Base-by-base conservation (phyloP, 768 basidiomycete genomes). In the Pleurotus salmoneostramineus region DNA sequence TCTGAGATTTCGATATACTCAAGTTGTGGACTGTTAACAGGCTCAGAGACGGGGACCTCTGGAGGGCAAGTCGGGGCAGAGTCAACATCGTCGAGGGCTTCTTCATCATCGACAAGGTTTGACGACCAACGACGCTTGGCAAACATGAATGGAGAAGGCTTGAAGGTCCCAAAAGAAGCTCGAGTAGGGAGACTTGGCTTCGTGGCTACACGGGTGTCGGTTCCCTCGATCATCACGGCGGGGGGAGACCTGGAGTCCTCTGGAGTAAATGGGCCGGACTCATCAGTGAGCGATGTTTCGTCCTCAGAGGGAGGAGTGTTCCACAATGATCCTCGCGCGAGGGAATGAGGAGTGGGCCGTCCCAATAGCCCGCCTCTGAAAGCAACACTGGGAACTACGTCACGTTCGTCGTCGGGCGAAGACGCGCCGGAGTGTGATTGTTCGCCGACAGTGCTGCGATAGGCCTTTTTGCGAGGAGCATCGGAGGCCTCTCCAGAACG, bases 131-230 rank as follows among this genome's bases (percentile, higher is more conserved):
- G 80, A 55, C 82, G 80, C 63, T 78, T 80, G 6, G 85, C 84
- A 66, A 83, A 85, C 62, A 78, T 77, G 68, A 80, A 77, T n/a
- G 85, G 85, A 37, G 83, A 82, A 12, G 86, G 86, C 51, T 83
- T 83, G 67, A 77, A 81, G 21, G 78, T 80, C 63, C 72, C 75
- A 50, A 76, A 72, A 34, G 67, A 70, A 31, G 72, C 60, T 7
- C 63, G 56, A 3, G 68, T 61, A 4, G 69, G 48, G 15, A 62
- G 58, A 21, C 66, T 44, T 8, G 63, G 43, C 42, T 61, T 58
- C 6, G 62, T 35, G 17, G 64, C 60, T 40, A 61, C 56, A 33
- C 43, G 33, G 15, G 35, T 33, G 46, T 48, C 46, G 44, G 63
- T 51, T 36, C 59, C 61, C 7, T 58, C 60, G 15, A 60, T 60